These are phyloP conservation scores for Diaporthe destruens DNA, from an alignment of 2,329 filamentous ascomycete genomes.

Conservation along the genomic window DNA sequence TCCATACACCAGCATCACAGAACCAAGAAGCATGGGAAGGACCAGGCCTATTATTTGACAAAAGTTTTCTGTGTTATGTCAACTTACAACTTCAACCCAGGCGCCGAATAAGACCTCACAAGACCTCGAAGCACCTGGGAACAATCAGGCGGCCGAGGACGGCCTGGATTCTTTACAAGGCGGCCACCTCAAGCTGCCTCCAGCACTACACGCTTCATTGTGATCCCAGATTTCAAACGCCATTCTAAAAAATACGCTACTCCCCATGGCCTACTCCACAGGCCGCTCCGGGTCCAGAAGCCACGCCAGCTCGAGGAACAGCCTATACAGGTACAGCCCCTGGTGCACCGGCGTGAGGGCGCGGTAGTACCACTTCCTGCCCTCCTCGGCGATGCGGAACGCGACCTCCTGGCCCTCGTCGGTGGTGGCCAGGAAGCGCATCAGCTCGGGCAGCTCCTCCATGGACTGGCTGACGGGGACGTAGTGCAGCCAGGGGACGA, in stretches of 20 bases:
- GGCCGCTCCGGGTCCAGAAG: conserved; percentile 52
- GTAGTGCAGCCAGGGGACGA: conserved; percentile 69
- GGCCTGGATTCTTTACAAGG: no score
- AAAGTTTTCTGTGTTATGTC: not conserved
- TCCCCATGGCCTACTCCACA: conserved; percentile 2
- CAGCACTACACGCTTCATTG: not conserved
- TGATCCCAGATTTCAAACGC: not conserved
- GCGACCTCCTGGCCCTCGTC: conserved; percentile 62
- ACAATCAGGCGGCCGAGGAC: not conserved
- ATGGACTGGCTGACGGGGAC: conserved; percentile 63
- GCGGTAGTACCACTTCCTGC: conserved; percentile 66
- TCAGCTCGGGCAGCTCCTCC: conserved; percentile 65
- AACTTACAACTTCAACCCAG: not conserved
- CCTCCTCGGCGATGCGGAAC: conserved; percentile 63
- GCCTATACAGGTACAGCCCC: conserved; percentile 70
- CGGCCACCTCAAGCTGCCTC: not conserved
- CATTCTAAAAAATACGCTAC: not conserved
- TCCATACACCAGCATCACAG: not conserved
- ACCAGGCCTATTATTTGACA: not conserved
- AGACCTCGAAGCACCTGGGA: not conserved
- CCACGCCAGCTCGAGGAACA: conserved; percentile 69
- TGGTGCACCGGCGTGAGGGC: conserved; percentile 70
- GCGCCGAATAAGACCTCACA: not conserved
- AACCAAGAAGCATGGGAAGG: not conserved
- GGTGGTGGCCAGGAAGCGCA: conserved; percentile 59